These are phyloP conservation scores for Marsdenia floribunda DNA, from an alignment of 257 asterid species.

Conservation along the genomic window DNA sequence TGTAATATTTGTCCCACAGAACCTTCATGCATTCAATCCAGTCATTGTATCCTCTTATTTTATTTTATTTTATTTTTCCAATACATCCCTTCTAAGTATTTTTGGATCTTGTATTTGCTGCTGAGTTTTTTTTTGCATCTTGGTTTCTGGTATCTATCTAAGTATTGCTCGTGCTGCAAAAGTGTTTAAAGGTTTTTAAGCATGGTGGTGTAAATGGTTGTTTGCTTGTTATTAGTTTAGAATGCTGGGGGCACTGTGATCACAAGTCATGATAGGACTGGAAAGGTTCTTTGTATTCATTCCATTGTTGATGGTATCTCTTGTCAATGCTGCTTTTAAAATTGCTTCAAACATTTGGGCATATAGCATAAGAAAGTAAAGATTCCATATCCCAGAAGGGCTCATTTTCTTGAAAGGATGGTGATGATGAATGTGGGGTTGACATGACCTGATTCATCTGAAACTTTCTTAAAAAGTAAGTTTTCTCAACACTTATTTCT, in stretches of 20 bases:
- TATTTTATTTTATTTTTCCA: not conserved
- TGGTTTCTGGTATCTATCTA: not conserved
- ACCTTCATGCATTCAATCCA: not conserved
- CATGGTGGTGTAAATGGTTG: too few relatives aligned
- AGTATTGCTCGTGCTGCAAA: too few relatives aligned
- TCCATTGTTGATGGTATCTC: not conserved
- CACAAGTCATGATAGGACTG: too few relatives aligned
- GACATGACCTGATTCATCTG: too few relatives aligned
- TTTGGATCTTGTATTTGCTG: not conserved
- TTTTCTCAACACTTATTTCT: too few relatives aligned
- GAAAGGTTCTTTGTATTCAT: not conserved
- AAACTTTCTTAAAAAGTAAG: too few relatives aligned
- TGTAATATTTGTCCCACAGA: not conserved
- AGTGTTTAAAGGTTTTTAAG: too few relatives aligned
- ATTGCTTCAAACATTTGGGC: not conserved
- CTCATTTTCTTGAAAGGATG: not conserved
- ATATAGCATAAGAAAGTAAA: too few relatives aligned
- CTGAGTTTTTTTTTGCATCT: not conserved
- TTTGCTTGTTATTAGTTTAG: too few relatives aligned
- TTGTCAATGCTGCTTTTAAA: too few relatives aligned
- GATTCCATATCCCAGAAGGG: not conserved
- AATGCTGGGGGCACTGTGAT: too few relatives aligned
- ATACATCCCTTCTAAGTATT: not conserved
- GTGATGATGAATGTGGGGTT: not conserved
- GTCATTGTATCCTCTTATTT: not conserved